Percentiles rank a stretch among this genome's conserved stretches.
Evolutionary conservation across 768 basidiomycete genomes (phyloP).

Genomic region (Trametes gibbosa): DNA sequence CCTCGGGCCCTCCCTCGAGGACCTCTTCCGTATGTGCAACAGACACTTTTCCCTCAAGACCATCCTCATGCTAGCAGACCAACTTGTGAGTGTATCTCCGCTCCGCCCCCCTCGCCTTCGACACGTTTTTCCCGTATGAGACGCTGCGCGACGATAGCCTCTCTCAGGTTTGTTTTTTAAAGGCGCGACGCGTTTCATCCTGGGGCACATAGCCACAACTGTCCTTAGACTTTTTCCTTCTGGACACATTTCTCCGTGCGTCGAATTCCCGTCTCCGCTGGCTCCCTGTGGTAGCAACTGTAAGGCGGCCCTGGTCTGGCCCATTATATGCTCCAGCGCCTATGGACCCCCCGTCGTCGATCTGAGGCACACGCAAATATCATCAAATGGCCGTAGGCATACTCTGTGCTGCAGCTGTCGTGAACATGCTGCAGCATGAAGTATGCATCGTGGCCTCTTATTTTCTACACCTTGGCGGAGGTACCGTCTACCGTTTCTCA

Average conservation of each 20-base stretch:
- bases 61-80: constrained; percentile 89
- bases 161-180: too few species aligned
- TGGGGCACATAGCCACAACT: not conserved
- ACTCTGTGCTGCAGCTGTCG: not conserved
- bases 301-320: too few species aligned
- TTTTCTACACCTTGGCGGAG: not conserved
- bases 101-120: not conserved
- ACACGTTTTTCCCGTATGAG: not conserved
- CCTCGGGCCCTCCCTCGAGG: constrained; percentile 85
- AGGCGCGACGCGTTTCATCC: not conserved
- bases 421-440: too few species aligned
- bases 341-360: too few species aligned
- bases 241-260: not conserved
- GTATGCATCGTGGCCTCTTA: too few species aligned
- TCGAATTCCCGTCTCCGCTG: too few species aligned
- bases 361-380: too few species aligned
- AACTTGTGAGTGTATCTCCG: constrained; percentile 61
- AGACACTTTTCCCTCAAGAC: constrained; percentile 94
- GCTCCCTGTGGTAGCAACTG: too few species aligned
- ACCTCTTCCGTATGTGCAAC: constrained; percentile 87
- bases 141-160: constrained; percentile 9
- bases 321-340: too few species aligned
- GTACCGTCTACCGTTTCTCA: not conserved
- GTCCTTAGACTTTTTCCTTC: not conserved
- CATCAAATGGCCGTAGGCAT: not conserved